Evolutionary conservation across 2,329 filamentous ascomycete species (phyloP).

Genomic region (Ceratocystis cubensis): DNA sequence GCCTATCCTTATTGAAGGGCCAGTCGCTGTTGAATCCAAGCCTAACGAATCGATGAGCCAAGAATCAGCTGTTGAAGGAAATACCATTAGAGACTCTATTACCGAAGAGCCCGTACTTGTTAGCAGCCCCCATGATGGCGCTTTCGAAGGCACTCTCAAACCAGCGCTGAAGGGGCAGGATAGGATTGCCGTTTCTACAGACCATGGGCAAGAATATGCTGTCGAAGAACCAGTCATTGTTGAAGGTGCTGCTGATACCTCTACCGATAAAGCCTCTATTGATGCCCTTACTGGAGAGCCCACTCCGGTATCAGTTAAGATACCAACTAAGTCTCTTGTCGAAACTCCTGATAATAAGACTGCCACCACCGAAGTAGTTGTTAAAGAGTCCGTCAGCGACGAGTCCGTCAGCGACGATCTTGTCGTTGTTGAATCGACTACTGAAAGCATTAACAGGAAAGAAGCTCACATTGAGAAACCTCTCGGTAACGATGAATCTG

Average conservation of each 20-base stretch:
- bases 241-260: neutral
- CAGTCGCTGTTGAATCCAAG: neutral
- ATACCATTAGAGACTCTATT: neutral
- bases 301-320: neutral
- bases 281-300: neutral
- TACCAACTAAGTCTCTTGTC: neutral
- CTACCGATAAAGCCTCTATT: neutral
- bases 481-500: neutral
- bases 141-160: neutral
- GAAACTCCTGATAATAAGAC: neutral
- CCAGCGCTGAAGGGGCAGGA: too few species aligned
- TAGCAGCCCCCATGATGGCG: neutral
- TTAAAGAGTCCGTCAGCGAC: neutral
- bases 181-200: too few species aligned
- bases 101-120: neutral
- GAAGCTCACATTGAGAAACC: neutral
- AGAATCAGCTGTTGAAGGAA: too few species aligned
- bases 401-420: neutral
- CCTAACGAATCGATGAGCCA: neutral
- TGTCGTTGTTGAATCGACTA: neutral
- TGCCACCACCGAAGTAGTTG: neutral
- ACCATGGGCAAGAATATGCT: neutral
- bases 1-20: neutral
- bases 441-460: neutral
- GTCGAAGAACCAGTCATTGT: neutral